Evolutionary conservation across 2,329 filamentous ascomycete genomes (phyloP).

Genomic region (Aureobasidium musti): DNA sequence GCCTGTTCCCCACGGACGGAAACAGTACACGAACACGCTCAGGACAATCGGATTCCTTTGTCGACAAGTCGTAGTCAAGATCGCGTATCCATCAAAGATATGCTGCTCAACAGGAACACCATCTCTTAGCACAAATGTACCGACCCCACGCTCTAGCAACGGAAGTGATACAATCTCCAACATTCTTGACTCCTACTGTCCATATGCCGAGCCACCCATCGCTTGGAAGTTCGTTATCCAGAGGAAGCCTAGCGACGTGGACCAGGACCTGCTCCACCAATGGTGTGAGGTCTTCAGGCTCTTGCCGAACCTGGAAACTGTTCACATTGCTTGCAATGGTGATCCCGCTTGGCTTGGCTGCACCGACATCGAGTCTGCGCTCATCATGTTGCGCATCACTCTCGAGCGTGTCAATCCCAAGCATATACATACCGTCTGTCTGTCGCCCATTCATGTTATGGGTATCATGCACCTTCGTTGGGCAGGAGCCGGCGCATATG

Average conservation of each 20-base stretch:
- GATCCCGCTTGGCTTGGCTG: slow-evolving; percentile 39
- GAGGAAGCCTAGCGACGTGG: slow-evolving; percentile 4
- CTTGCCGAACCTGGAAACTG: slow-evolving; percentile 31
- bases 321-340: slow-evolving; percentile 37
- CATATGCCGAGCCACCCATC: slow-evolving; percentile 12
- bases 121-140: background rate
- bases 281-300: slow-evolving; percentile 35
- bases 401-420: slow-evolving; percentile 35
- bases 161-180: background rate
- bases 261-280: slow-evolving; percentile 12
- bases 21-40: background rate
- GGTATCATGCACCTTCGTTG: slow-evolving; percentile 42
- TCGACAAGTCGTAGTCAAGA: slow-evolving; percentile 1
- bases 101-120: background rate
- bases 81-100: background rate
- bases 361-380: slow-evolving; percentile 35
- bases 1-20: background rate
- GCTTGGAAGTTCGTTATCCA: slow-evolving; percentile 27
- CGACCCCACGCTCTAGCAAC: background rate
- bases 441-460: slow-evolving; percentile 38
- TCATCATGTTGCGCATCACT: slow-evolving; percentile 37
- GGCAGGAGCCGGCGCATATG: slow-evolving; percentile 37
- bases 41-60: background rate
- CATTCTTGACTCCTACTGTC: slow-evolving; percentile 5
- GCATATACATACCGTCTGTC: slow-evolving; percentile 33